A percentile compares a stretch with the other conserved stretches of the same genome.
Conservation (phyloP, 179 eudicot species). For the Nepenthes alata region DNA sequence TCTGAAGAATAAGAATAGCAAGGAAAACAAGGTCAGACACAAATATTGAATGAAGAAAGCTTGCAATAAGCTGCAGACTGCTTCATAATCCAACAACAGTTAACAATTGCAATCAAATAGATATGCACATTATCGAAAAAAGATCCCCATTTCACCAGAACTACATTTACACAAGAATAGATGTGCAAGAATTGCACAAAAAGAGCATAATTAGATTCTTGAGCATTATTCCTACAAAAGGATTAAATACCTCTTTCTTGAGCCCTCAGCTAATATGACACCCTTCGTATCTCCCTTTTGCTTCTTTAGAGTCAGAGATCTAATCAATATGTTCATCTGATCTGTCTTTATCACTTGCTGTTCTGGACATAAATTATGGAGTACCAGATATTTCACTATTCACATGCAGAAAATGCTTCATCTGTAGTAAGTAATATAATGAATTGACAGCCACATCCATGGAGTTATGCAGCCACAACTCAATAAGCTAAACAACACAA, state of each 20-base stretch:
- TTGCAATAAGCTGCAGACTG: background rate
- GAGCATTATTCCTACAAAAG: background rate
- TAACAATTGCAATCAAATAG: too few relatives aligned
- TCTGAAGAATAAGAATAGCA: constrained; percentile 23
- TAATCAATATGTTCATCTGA: constrained; percentile 68
- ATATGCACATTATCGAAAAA: too few relatives aligned
- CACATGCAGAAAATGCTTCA: background rate
- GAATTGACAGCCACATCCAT: too few relatives aligned
- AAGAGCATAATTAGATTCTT: too few relatives aligned
- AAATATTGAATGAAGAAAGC: too few relatives aligned
- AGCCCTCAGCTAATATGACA: constrained; percentile 29
- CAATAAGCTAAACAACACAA: too few relatives aligned
- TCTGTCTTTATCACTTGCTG: constrained; percentile 76
- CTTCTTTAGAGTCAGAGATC: constrained; percentile 72
- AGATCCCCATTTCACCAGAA: too few relatives aligned
- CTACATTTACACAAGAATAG: too few relatives aligned
- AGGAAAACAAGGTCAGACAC: background rate
- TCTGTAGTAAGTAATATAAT: background rate
- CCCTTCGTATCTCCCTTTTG: constrained; percentile 42
- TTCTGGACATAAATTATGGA: constrained; percentile 29
- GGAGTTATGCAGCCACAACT: too few relatives aligned
- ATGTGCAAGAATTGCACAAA: background rate
- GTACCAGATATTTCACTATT: background rate
- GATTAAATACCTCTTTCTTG: constrained; percentile 53
- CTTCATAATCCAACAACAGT: background rate